Percentiles rank a stretch among this genome's conserved stretches.
phyloP scores from a whole-genome alignment of 441 rosid species.

The Daphne laureola region DNA sequence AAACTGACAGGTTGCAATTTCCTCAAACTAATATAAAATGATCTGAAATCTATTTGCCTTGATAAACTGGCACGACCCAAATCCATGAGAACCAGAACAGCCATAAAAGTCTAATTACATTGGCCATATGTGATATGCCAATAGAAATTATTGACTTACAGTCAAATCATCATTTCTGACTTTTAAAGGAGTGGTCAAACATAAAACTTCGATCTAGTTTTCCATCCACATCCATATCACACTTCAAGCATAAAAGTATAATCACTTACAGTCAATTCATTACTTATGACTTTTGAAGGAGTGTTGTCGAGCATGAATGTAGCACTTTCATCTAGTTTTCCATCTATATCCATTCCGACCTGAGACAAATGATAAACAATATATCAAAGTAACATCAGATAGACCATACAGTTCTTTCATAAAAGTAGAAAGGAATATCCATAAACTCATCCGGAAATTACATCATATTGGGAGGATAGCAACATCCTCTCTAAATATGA shows the following conservation, averaged over 20 bases:
- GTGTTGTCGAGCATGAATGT: slow-evolving; percentile 81
- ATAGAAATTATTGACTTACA: slow-evolving; percentile 38
- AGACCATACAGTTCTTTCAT: too few species aligned
- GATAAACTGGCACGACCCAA: neutral
- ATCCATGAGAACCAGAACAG: neutral
- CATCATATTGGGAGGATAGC: neutral
- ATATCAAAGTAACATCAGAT: neutral
- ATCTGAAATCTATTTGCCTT: too few species aligned
- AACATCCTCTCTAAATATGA: neutral
- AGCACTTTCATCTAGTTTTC: slow-evolving; percentile 86
- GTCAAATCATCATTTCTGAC: slow-evolving; percentile 86
- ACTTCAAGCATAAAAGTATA: slow-evolving; percentile 7
- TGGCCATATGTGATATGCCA: too few species aligned
- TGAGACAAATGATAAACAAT: slow-evolving; percentile 29
- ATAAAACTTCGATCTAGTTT: slow-evolving; percentile 83
- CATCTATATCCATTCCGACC: slow-evolving; percentile 70
- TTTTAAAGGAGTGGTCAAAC: slow-evolving; percentile 86
- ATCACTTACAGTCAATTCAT: slow-evolving; percentile 82
- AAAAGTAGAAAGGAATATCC: too few species aligned
- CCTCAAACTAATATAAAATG: slow-evolving; percentile 5
- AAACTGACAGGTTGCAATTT: neutral
- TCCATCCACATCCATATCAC: slow-evolving; percentile 54
- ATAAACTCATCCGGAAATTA: neutral
- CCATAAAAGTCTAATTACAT: neutral
- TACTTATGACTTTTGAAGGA: slow-evolving; percentile 93